These are phyloP conservation scores for Chlorella sp. DNA, from an alignment of 139 green algal genomes.

Conservation along the genomic window DNA sequence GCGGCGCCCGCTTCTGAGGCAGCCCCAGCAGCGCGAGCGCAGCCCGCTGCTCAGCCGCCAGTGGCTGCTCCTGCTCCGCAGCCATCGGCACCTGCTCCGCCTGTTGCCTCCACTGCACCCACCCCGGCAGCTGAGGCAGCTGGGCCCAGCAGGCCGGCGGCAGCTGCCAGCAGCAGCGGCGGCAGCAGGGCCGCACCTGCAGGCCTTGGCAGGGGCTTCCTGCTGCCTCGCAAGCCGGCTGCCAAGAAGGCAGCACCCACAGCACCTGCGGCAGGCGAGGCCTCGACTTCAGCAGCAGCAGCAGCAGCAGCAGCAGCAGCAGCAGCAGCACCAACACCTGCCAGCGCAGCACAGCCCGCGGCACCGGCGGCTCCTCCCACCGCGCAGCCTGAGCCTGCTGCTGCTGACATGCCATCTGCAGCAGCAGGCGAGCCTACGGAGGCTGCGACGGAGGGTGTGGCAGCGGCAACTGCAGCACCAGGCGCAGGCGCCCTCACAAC, in stretches of 20 bases:
- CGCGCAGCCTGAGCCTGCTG: neutral
- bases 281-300: neutral
- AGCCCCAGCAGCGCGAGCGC: neutral
- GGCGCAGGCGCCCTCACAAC: neutral
- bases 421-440: neutral
- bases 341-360: neutral
- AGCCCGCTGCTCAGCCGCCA: neutral
- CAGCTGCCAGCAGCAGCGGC: neutral
- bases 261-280: neutral
- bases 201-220: slow-evolving; percentile 13
- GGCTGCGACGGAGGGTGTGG: neutral
- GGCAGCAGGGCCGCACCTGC: neutral
- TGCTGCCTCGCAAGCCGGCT: slow-evolving; percentile 15
- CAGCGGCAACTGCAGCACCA: neutral
- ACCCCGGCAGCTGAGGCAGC: neutral
- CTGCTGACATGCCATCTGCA: neutral
- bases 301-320: neutral
- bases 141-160: neutral
- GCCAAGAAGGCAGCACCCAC: slow-evolving; percentile 1
- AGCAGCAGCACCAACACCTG: neutral
- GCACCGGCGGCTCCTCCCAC: neutral
- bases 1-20: too few species aligned
- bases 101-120: too few species aligned
- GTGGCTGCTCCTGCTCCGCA: too few species aligned
- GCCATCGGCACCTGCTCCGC: too few species aligned